Conservation (phyloP, 1,284 basidiomycete species). For the Fomes fomentarius region DNA sequence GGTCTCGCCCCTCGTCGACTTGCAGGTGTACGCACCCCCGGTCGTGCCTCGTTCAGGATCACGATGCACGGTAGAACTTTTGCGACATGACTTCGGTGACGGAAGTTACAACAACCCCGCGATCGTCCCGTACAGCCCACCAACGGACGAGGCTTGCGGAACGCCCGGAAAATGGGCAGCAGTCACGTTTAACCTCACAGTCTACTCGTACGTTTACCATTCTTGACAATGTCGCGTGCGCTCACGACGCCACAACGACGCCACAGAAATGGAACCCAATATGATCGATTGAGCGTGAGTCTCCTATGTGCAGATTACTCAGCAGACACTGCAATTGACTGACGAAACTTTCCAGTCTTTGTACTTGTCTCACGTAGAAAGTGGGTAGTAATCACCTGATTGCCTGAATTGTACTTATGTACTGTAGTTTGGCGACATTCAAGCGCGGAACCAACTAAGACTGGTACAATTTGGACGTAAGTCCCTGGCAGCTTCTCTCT, state of each 20-base stretch:
- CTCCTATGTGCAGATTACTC: neutral
- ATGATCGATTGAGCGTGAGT: conserved; percentile 67
- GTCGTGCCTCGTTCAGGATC: conserved; percentile 36
- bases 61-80: conserved; percentile 39
- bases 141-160: conserved; percentile 59
- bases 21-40: conserved; percentile 46
- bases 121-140: conserved; percentile 47
- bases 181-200: conserved; percentile 69
- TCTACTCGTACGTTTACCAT: conserved; percentile 30
- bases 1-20: conserved; percentile 40
- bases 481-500: conserved; percentile 29
- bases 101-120: conserved; percentile 17
- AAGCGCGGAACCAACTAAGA: conserved; percentile 24
- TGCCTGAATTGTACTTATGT: neutral
- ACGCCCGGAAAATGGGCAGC: conserved; percentile 66
- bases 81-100: conserved; percentile 38
- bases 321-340: neutral
- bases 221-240: neutral
- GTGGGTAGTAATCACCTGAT: conserved; percentile 1
- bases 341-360: conserved; percentile 6
- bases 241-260: too few species aligned
- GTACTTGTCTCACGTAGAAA: conserved; percentile 27
- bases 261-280: conserved; percentile 51
- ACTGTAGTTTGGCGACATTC: conserved; percentile 18
- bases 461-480: conserved; percentile 70